These are phyloP conservation scores for Zygotorulaspora danielsina DNA, from an alignment of 805 yeast species.

Conservation along the genomic window DNA sequence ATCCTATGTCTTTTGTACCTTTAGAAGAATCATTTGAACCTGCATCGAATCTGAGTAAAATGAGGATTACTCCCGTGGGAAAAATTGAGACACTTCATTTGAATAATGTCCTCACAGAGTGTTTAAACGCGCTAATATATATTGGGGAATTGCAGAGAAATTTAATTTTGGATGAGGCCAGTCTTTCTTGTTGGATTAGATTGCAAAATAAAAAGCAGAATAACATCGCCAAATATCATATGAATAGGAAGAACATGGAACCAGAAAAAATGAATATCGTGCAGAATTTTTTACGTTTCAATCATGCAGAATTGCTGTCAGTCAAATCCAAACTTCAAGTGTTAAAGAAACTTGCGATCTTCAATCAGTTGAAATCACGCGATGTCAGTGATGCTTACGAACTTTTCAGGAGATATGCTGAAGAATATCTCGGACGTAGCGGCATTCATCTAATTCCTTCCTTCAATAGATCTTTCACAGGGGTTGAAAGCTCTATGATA, in stretches of 20 bases:
- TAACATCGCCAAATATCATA: not conserved
- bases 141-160: conserved; percentile 10
- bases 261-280: conserved; percentile 30
- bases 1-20: conserved; percentile 27
- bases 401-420: conserved; percentile 4
- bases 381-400: conserved; percentile 19
- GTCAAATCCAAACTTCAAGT: conserved; percentile 12
- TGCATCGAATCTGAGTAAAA: conserved; percentile 14
- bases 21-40: conserved; percentile 16
- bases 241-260: conserved; percentile 15
- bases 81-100: conserved; percentile 14
- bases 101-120: conserved; percentile 12
- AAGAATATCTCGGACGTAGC: conserved; percentile 1
- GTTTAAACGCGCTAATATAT: conserved; percentile 13
- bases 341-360: conserved; percentile 22
- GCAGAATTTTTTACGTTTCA: conserved; percentile 26
- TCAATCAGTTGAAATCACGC: conserved; percentile 18
- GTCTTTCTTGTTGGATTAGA: conserved; percentile 19
- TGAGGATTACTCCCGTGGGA: conserved; percentile 11
- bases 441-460: not conserved
- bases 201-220: conserved; percentile 8
- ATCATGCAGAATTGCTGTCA: conserved; percentile 20
- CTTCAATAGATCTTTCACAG: not conserved
- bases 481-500: conserved; percentile 10
- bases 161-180: conserved; percentile 12